Conservation (phyloP, 192 early-diverging fungal species). For the Coemansia sp. region DNA sequence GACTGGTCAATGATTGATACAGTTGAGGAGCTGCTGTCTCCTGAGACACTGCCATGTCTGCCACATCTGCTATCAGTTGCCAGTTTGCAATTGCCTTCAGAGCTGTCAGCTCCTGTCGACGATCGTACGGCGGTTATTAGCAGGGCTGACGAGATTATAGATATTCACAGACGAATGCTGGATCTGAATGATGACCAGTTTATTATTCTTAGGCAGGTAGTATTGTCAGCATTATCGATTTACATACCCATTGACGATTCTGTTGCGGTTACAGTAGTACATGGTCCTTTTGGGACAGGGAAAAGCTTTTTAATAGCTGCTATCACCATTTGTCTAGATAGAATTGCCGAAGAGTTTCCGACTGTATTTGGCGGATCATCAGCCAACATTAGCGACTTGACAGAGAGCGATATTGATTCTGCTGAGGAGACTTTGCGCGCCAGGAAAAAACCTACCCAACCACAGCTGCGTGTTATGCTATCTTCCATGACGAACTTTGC, state of each 20-base stretch:
- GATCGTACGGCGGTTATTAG: not conserved
- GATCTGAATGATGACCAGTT: conserved; percentile 38
- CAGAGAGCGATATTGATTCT: conserved; percentile 2
- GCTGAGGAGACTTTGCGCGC: not conserved
- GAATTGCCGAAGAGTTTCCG: conserved; percentile 53
- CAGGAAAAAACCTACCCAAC: conserved; percentile 2
- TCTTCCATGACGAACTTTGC: conserved; percentile 78
- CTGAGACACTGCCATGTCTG: conserved; percentile 20
- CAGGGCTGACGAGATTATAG: conserved; percentile 2
- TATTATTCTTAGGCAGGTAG: conserved; percentile 19
- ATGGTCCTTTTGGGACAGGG: conserved; percentile 69
- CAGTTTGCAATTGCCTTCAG: not conserved
- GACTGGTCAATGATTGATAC: conserved; percentile 55
- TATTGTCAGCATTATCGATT: conserved; percentile 37
- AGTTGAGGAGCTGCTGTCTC: conserved; percentile 23
- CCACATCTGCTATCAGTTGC: conserved; percentile 24
- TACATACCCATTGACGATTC: conserved; percentile 23
- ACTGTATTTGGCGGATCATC: conserved; percentile 22
- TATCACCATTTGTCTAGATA: conserved; percentile 60
- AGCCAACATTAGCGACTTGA: not conserved
- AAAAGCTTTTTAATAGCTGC: conserved; percentile 71
- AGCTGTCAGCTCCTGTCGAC: too few species aligned
- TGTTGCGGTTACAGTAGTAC: conserved; percentile 37
- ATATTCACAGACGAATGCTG: not conserved
- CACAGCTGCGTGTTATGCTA: conserved; percentile 59